Evolutionary conservation across 495 filamentous ascomycete genomes (phyloP).

Genomic region (Trichoderma virens): DNA sequence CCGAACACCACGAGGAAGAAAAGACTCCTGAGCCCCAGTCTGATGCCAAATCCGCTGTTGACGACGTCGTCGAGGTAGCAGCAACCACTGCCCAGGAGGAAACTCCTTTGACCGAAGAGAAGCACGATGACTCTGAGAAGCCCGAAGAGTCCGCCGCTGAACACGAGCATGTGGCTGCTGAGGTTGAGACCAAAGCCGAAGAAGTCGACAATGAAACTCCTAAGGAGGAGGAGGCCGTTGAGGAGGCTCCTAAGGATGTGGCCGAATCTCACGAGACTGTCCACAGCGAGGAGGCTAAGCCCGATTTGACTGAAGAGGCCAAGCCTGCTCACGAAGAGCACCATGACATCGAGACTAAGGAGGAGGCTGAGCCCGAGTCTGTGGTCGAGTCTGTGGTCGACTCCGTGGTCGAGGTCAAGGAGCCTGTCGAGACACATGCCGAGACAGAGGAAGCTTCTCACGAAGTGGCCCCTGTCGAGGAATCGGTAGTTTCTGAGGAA

Average conservation of each 20-base stretch:
- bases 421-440: neutral
- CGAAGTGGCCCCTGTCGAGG: neutral
- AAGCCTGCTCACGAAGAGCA: neutral
- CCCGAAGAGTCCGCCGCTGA: neutral
- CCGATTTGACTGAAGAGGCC: neutral
- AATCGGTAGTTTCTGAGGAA: neutral
- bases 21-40: neutral
- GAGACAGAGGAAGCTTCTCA: neutral
- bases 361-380: neutral
- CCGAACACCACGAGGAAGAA: neutral
- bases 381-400: too few relatives aligned
- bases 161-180: neutral
- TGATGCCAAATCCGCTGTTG: neutral
- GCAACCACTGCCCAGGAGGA: neutral
- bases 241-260: neutral
- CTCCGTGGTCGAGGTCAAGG: neutral
- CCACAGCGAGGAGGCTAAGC: neutral
- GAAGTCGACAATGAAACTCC: neutral
- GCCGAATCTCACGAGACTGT: neutral
- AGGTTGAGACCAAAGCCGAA: neutral
- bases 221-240: neutral
- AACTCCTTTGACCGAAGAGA: neutral
- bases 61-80: too few relatives aligned
- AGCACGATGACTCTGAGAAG: neutral
- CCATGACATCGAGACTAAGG: neutral